Evolutionary conservation across 805 yeast species (phyloP), one percentile per base, ranked within the genome.

Genomic region (Kodamaea restingae): DNA sequence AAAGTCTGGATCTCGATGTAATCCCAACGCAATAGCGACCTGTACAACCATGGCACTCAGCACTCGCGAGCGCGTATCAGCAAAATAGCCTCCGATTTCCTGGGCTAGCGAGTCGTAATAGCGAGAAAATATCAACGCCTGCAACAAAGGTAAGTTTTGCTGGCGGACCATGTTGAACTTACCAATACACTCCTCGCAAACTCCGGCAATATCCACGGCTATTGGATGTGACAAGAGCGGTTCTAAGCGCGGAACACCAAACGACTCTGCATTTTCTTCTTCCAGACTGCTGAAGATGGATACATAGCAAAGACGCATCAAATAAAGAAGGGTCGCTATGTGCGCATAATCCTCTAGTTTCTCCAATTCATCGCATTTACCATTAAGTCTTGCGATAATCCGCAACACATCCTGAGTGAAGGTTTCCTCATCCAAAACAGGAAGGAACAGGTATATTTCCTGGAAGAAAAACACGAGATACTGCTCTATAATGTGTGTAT

Each of bases 1-100:
- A 4, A 61, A 53, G 15, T 60, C 61, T 0, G 71, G 70, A 12
- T 67, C 72, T 18, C 73, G 48, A 46, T 67, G 61, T 14, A 65
- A 47, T 2, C 70, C 71, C 11, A 65, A 41, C 4, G 59, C 49
- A 36, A 58, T 56, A 1, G 73, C 68, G 63, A 66, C 63, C 39
- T 63, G 63, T 14, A 63, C 44, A n/a, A 66, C 34, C 30, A 50
- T 36, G 3, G 48, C 41, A 49, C 41, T 54, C 41, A 29, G 46
- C 47, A 29, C 47, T 47, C 18, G 51, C 43, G 32, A 43, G 44
- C 21, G 47, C 47, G 18, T 54, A 48, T 22, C 49, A 46, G 36
- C 38, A 11, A 29, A 24, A 45, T 60, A 39, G 3, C 39, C 36
- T 6, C 41, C 45, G 11, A 39, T 18, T 12, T 54, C 58, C 3